These are phyloP conservation scores for Kwoniella sp. DNA, from an alignment of 768 basidiomycete genomes.

Conservation along the genomic window DNA sequence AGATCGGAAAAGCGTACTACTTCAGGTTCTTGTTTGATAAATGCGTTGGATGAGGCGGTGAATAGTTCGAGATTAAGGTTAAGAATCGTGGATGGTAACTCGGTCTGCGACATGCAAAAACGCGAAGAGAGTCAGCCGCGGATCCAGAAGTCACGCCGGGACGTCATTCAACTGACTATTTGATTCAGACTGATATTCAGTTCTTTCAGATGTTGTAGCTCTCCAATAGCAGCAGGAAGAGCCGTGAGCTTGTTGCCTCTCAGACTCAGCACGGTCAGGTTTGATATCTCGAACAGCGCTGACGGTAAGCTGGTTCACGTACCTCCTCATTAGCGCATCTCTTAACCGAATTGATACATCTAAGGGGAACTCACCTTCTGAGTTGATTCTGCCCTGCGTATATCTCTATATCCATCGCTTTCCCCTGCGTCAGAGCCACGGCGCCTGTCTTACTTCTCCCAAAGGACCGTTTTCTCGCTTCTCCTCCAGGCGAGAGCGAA, in stretches of 20 bases:
- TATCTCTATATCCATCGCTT: constrained; percentile 21
- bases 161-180: constrained; percentile 32
- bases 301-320: constrained; percentile 42
- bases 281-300: constrained; percentile 50
- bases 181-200: constrained; percentile 52
- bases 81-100: constrained; percentile 50
- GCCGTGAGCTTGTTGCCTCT: constrained; percentile 43
- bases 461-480: constrained; percentile 15
- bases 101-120: constrained; percentile 23
- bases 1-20: constrained; percentile 19
- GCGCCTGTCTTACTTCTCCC: constrained; percentile 33
- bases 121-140: constrained; percentile 1
- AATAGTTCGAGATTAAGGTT: constrained; percentile 41
- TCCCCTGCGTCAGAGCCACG: constrained; percentile 8
- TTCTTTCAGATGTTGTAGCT: constrained; percentile 44
- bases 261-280: constrained; percentile 45
- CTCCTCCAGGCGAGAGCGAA: neutral
- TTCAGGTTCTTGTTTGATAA: constrained; percentile 4
- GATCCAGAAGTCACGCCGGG: neutral
- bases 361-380: constrained; percentile 20
- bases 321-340: neutral
- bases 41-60: constrained; percentile 34
- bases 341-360: neutral
- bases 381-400: constrained; percentile 29
- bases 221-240: constrained; percentile 51